phyloP scores from a whole-genome alignment of 352 stramenopile species.

The Phytophthora fragariae region DNA sequence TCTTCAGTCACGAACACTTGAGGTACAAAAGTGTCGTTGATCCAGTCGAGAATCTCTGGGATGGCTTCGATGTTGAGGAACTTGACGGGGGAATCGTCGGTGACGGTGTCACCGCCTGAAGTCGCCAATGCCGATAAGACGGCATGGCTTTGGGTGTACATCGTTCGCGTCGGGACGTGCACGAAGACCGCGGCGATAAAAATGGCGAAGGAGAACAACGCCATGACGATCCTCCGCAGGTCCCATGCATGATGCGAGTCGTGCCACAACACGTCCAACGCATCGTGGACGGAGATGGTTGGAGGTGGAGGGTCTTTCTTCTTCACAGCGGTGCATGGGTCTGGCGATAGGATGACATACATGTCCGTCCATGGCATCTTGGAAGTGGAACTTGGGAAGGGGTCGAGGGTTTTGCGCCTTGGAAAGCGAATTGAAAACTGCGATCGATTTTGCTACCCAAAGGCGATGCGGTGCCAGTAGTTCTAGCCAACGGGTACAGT shows the following conservation, averaged over 20 bases:
- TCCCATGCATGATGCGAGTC: slow-evolving; percentile 43
- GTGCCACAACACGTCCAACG: slow-evolving; percentile 38
- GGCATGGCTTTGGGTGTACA: slow-evolving; percentile 40
- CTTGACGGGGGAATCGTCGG: slow-evolving; percentile 41
- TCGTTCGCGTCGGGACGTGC: slow-evolving; percentile 38
- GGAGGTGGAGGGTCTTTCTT: slow-evolving; percentile 1
- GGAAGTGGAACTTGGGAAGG: background rate
- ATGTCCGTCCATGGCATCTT: slow-evolving; percentile 14
- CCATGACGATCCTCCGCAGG: slow-evolving; percentile 33
- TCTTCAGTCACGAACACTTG: slow-evolving; percentile 50
- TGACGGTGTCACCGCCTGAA: slow-evolving; percentile 50
- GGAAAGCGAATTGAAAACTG: slow-evolving; percentile 8
- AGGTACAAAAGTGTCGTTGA: slow-evolving; percentile 49
- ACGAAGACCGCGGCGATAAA: slow-evolving; percentile 48
- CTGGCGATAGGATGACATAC: slow-evolving; percentile 11
- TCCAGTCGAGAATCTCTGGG: slow-evolving; percentile 46
- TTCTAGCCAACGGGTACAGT: background rate
- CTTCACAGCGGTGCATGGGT: background rate
- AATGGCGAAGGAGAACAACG: slow-evolving; percentile 42
- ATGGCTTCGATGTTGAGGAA: slow-evolving; percentile 48
- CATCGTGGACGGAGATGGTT: slow-evolving; percentile 25
- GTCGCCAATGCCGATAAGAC: slow-evolving; percentile 37
- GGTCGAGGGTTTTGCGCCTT: background rate
- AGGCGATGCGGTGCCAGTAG: background rate
- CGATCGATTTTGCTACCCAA: background rate